phyloP scores from a whole-genome alignment of 257 asterid genomes.

The Oldenlandia corymbosa region DNA sequence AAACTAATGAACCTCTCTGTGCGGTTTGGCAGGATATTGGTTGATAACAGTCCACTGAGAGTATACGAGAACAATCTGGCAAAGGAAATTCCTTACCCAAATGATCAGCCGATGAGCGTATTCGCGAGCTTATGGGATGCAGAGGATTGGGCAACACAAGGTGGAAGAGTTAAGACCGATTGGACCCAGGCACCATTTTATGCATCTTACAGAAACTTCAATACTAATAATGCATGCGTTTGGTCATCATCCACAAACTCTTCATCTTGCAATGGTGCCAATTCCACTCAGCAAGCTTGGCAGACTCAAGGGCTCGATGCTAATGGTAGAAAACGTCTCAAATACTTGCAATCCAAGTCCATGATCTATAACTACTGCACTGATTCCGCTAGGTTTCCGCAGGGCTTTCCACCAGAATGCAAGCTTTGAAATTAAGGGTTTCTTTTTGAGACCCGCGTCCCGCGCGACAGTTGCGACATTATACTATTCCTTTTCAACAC shows the following conservation, averaged over 20 bases:
- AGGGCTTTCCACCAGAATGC: slow-evolving; percentile 23
- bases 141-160: slow-evolving; percentile 69
- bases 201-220: slow-evolving; percentile 33
- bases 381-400: slow-evolving; percentile 13
- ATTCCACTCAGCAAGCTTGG: slow-evolving; percentile 24
- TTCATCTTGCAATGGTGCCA: background rate
- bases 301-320: slow-evolving; percentile 41
- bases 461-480: no score
- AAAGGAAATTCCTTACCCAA: slow-evolving; percentile 45
- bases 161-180: slow-evolving; percentile 56
- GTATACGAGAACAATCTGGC: slow-evolving; percentile 44
- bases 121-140: slow-evolving; percentile 56
- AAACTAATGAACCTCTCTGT: no score
- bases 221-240: slow-evolving; percentile 16
- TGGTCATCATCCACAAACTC: background rate
- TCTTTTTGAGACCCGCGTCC: background rate
- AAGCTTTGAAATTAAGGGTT: slow-evolving; percentile 6
- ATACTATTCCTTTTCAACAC: no score
- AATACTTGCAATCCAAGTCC: slow-evolving; percentile 13
- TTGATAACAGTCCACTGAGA: slow-evolving; percentile 54
- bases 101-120: slow-evolving; percentile 46
- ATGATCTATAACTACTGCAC: slow-evolving; percentile 19
- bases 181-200: slow-evolving; percentile 59
- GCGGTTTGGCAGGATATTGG: slow-evolving; percentile 40
- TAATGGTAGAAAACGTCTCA: slow-evolving; percentile 22